Conservation (phyloP, 306 rosid genomes). For the Quercus cerris region DNA sequence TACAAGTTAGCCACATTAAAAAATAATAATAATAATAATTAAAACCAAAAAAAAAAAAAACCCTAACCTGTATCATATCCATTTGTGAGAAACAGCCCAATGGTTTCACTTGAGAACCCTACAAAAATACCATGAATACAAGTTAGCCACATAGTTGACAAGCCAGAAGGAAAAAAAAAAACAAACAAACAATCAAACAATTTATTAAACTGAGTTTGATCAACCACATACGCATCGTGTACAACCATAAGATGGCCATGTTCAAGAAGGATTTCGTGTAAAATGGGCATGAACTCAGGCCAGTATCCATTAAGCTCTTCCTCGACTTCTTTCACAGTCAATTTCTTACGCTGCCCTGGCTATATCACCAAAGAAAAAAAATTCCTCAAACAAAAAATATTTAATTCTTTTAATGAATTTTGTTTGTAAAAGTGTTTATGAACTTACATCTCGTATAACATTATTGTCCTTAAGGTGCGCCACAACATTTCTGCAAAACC, state of each 20-base stretch:
- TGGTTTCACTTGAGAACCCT: background rate
- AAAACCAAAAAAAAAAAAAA: background rate
- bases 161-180: background rate
- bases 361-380: background rate
- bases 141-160: background rate
- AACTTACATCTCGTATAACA: background rate
- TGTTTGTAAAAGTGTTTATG: background rate
- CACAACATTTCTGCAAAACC: background rate
- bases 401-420: background rate
- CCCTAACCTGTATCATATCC: background rate
- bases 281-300: slow-evolving; percentile 6
- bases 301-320: background rate
- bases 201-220: background rate
- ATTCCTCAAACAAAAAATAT: background rate
- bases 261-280: background rate
- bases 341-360: background rate
- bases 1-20: background rate
- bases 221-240: slow-evolving; percentile 1
- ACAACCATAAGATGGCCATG: background rate
- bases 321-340: background rate
- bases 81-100: background rate
- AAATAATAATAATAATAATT: background rate
- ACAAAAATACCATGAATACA: background rate
- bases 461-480: background rate
- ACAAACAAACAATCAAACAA: background rate